Conservation (phyloP, 495 filamentous ascomycete species). For the Pseudoneurospora amorphoporcata region DNA sequence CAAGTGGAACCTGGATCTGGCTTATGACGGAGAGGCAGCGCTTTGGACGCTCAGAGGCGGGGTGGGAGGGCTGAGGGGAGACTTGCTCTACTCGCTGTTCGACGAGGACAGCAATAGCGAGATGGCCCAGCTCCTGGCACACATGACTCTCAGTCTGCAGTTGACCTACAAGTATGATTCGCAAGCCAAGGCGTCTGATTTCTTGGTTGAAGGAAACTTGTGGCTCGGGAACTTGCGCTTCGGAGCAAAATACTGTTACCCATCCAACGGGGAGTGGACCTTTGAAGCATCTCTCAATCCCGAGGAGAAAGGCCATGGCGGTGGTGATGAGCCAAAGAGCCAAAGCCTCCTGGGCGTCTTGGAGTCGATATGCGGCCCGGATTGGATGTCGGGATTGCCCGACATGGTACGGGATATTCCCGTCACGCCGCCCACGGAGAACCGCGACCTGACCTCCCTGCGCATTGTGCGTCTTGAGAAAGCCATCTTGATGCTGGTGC, state of each 20-base stretch:
- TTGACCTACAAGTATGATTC: not conserved
- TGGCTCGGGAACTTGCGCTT: not conserved
- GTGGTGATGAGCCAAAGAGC: not conserved
- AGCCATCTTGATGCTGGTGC: constrained; percentile 6
- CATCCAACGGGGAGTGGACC: not conserved
- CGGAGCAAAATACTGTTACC: not conserved
- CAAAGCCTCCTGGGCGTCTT: not conserved
- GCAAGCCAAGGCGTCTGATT: not conserved
- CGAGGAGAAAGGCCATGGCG: not conserved
- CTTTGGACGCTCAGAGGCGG: not conserved
- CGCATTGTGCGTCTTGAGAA: not conserved
- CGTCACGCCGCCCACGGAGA: not conserved
- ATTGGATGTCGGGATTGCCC: not conserved
- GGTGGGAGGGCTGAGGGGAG: not conserved
- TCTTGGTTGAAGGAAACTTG: not conserved
- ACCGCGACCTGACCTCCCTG: not conserved
- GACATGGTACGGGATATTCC: not conserved
- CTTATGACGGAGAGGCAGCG: not conserved
- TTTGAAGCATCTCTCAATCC: not conserved
- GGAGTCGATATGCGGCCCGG: not conserved
- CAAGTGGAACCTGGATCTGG: not conserved
- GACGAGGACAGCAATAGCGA: not conserved
- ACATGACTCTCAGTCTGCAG: not conserved
- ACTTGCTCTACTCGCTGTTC: not conserved
- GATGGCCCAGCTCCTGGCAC: not conserved